Conservation (phyloP, 2,329 filamentous ascomycete genomes). For the Corniculantispora saksenae region DNA sequence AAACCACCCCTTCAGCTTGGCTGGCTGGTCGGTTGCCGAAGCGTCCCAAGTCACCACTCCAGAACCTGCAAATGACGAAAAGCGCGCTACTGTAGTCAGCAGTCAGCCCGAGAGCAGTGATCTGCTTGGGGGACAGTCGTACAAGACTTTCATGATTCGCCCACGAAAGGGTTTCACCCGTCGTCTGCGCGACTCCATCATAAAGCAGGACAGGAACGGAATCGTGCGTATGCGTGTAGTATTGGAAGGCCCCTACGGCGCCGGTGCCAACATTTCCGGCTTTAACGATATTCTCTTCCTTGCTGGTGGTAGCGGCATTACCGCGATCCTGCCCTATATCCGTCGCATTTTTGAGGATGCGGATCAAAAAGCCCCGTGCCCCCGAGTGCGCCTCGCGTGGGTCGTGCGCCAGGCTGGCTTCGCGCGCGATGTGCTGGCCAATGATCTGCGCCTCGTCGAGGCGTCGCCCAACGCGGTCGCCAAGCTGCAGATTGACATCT, state of each 20-base stretch:
- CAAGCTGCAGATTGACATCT: conserved; percentile 30
- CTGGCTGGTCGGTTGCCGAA: conserved; percentile 23
- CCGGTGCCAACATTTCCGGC: conserved; percentile 31
- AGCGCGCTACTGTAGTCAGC: conserved; percentile 23
- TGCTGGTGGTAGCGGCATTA: conserved; percentile 40
- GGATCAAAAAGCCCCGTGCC: conserved; percentile 10
- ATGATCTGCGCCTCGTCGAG: conserved; percentile 29
- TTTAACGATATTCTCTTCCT: conserved; percentile 38
- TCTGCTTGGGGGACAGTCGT: conserved; percentile 7
- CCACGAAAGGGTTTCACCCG: conserved; percentile 39
- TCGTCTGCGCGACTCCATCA: conserved; percentile 29
- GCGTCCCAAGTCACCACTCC: not conserved
- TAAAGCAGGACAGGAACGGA: conserved; percentile 21
- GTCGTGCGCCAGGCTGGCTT: conserved; percentile 34
- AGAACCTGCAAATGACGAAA: conserved; percentile 20
- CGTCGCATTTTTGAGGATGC: conserved; percentile 26
- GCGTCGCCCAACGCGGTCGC: conserved; percentile 25
- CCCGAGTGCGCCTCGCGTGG: conserved; percentile 34
- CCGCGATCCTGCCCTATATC: conserved; percentile 35
- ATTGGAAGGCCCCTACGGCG: conserved; percentile 40
- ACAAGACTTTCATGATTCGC: conserved; percentile 38
- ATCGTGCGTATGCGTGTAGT: conserved; percentile 30
- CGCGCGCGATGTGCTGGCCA: conserved; percentile 30
- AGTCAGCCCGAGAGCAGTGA: conserved; percentile 10
- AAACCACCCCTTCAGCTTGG: conserved; percentile 44